Evolutionary conservation across 768 basidiomycete species (phyloP).

Genomic region (Candolleomyces aberdarensis): DNA sequence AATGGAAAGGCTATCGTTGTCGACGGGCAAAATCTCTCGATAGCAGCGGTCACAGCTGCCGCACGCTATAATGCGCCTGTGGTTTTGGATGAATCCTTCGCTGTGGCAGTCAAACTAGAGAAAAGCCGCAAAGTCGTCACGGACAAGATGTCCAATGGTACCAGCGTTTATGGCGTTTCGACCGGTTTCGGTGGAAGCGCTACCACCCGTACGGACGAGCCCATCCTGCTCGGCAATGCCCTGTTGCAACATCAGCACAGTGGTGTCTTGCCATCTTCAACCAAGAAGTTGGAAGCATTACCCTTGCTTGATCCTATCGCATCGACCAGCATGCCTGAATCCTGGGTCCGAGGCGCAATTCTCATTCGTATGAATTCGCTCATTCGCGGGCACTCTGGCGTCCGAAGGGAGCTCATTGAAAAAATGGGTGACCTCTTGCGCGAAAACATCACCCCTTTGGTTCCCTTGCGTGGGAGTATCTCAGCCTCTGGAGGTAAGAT

Average conservation of each 20-base stretch:
- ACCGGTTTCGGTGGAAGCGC: constrained; percentile 88
- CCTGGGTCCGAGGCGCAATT: constrained; percentile 88
- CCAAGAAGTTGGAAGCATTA: constrained; percentile 44
- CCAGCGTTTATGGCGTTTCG: constrained; percentile 81
- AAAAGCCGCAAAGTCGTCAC: constrained; percentile 63
- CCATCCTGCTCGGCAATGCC: constrained; percentile 71
- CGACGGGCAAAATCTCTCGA: constrained; percentile 68
- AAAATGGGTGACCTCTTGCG: constrained; percentile 72
- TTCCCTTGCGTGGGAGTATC: constrained; percentile 82
- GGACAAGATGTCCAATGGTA: constrained; percentile 61
- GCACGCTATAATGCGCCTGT: constrained; percentile 61
- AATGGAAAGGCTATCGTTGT: constrained; percentile 60
- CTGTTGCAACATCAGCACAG: constrained; percentile 82
- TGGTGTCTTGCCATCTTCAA: constrained; percentile 67
- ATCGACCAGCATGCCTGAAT: constrained; percentile 74
- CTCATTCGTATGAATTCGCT: constrained; percentile 87
- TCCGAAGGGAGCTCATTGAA: constrained; percentile 77
- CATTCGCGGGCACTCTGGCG: constrained; percentile 84
- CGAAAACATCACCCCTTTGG: constrained; percentile 72
- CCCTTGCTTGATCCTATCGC: constrained; percentile 70
- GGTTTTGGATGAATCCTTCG: constrained; percentile 45
- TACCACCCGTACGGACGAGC: constrained; percentile 76
- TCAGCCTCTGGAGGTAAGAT: constrained; percentile 74
- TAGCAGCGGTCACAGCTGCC: constrained; percentile 74
- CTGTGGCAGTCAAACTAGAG: constrained; percentile 49